Evolutionary conservation across 106 monocot species (phyloP), one percentile per base, ranked within the genome.

Genomic region (Phalaenopsis equestris): DNA sequence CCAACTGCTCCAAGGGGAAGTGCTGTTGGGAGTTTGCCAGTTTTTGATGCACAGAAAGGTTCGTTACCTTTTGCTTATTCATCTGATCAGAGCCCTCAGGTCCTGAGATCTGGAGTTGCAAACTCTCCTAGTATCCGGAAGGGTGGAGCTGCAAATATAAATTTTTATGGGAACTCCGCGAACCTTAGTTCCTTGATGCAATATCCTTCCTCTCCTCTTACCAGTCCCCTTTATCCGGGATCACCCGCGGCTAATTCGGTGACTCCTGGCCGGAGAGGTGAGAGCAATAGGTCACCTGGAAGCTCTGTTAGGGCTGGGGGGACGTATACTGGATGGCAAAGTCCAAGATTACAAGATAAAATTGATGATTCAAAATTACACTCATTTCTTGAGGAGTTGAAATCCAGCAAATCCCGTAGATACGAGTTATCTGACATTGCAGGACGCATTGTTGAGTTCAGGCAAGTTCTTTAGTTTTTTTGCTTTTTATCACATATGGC

Each of bases 311-410:
- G 87, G 78, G 73, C 24, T 78, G 68, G 82, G 49, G 84, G 85
- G 46, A 18, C 80, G 67, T 85, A 52, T 85, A 75, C 90, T 83
- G 90, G 88, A 73, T 88, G 90, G 90, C 90, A 90, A 65, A 88
- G 90, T 37, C 90, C 84, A 68, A 78, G 86, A 83, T 85, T 86
- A 17, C 84, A 84, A 41, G 90, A 88, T 73, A 90, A 88, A 76
- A 21, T 83, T 80, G 86, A 92, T 80, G 87, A 92, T 55, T n/a
- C 83, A 47, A 97, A 86, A 75, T 67, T 78, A n/a, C 84, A 77
- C 49, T 85, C 92, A 65, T 92, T 98, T 77, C 89, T 98, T 47
- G 97, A 98, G 46, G 97, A 98, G 80, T 77, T 98, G 41, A 94
- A 94, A 77, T 84, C 89, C 42, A 91, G 80, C 81, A 92, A 90